A percentile compares a stretch with the other conserved stretches of the same genome.
Conservation (phyloP, 2,329 filamentous ascomycete species). For the Fusarium redolens region DNA sequence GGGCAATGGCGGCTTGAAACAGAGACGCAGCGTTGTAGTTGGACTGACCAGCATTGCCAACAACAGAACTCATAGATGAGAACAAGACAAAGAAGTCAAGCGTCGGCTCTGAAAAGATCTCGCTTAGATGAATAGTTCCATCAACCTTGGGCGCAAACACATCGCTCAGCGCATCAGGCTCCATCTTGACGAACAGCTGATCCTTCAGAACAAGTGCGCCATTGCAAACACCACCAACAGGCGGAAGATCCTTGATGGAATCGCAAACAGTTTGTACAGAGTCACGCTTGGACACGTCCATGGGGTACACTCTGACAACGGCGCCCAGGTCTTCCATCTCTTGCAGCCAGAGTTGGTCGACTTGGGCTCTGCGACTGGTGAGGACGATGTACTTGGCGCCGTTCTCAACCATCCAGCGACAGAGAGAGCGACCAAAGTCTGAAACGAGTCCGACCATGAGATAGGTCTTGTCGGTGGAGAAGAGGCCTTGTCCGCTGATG, state of each 20-base stretch:
- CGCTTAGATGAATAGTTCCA: background rate
- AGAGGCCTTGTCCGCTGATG: background rate
- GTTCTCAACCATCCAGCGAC: slow-evolving; percentile 1
- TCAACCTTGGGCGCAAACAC: slow-evolving; percentile 7
- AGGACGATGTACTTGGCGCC: background rate
- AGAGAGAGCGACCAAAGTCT: background rate
- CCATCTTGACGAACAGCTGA: slow-evolving; percentile 1
- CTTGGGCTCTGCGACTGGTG: background rate
- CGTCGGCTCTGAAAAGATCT: background rate
- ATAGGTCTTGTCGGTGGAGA: background rate
- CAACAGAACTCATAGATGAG: background rate
- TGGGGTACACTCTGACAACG: background rate
- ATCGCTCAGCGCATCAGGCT: background rate
- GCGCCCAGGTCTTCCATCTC: slow-evolving; percentile 1
- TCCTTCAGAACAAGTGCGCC: slow-evolving; percentile 5
- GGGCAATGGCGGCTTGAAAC: background rate
- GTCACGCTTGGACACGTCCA: slow-evolving; percentile 5
- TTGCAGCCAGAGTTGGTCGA: background rate
- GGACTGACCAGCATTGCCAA: slow-evolving; percentile 1
- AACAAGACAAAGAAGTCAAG: slow-evolving; percentile 6
- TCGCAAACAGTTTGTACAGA: background rate
- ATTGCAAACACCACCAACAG: background rate
- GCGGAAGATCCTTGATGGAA: background rate
- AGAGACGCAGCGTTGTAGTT: slow-evolving; percentile 5
- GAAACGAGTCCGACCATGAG: slow-evolving; percentile 9